Evolutionary conservation across 176 grass and related monocot species (phyloP), one percentile per base, ranked within the genome.

Genomic region (sorghum (Sorghum bicolor)): DNA sequence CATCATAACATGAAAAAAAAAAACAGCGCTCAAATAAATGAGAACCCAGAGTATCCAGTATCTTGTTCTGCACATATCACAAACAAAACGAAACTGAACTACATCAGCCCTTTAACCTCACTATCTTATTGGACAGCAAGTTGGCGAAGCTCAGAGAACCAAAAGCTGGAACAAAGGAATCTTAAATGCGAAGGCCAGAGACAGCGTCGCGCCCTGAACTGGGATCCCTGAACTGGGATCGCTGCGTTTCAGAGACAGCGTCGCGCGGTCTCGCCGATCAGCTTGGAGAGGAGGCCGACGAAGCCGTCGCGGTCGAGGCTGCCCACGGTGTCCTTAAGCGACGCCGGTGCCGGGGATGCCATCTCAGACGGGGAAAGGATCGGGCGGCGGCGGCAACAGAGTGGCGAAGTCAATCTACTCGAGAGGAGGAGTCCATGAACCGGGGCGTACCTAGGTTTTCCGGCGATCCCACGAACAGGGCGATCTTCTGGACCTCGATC

Each of bases 191-290:
- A 82, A 94, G 81, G 72, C 84, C 77, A 33, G 48, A 67, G 53
- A 89, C 61, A 38, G 82, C 39, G 60, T 97, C 91, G 11, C 22
- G 62, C 57, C 60, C 76, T 34, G 88, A 81, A 67, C 75, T 89
- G n/a, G 82, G 79, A 82, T 97, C 81, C 60, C 76, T 34, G 88
- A 81, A 67, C 75, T 89, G n/a, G 82, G 79, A 82, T 97, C 81
- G 14, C 75, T 85, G 24, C 89, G 88, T 61, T 97, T 91, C 28
- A 94, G 75, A 81, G 94, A 94, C 80, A 97, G n/a, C n/a, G n/a
- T n/a, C n/a, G 87, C 62, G 83, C 70, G 8, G 93, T 41, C 82
- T 98, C 93, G 63, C 93, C 91, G 89, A 98, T 90, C 80, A 95
- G 83, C 74, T 87, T 98, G 41, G 52, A 26, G 77, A 98, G 96